Percentiles rank a stretch among this genome's conserved stretches.
These are phyloP conservation scores for Sphaerulina vaccinii DNA, from an alignment of 2,329 filamentous ascomycete genomes.

Conservation along the genomic window DNA sequence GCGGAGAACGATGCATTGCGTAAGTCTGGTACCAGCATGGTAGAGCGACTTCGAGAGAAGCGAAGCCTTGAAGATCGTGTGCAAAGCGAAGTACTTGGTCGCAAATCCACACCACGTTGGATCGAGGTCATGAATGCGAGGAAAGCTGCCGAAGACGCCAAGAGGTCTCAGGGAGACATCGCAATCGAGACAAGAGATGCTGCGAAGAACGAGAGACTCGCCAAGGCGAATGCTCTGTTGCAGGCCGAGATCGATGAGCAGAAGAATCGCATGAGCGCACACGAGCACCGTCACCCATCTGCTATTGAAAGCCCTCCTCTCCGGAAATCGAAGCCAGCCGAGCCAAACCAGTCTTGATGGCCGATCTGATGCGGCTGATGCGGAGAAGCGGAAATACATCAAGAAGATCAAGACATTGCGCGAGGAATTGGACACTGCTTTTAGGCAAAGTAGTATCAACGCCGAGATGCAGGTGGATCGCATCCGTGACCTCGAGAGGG, in stretches of 20 bases:
- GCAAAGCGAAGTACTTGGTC: conserved; percentile 9
- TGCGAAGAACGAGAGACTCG: conserved; percentile 23
- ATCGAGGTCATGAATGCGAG: conserved; percentile 31
- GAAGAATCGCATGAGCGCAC: conserved; percentile 28
- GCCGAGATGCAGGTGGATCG: conserved; percentile 23
- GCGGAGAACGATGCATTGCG: conserved; percentile 9
- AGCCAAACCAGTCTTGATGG: conserved; percentile 14
- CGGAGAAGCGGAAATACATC: conserved; percentile 21
- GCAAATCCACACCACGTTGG: conserved; percentile 25
- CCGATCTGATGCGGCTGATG: conserved; percentile 6
- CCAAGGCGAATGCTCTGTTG: conserved; percentile 29
- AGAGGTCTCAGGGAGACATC: conserved; percentile 19
- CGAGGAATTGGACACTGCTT: conserved; percentile 23
- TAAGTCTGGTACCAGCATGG: conserved; percentile 5
- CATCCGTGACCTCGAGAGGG: conserved; percentile 23
- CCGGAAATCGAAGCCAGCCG: conserved; percentile 24
- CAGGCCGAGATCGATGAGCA: conserved; percentile 33
- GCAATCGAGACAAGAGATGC: conserved; percentile 18
- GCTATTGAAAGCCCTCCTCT: conserved; percentile 13
- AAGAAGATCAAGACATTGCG: conserved; percentile 24
- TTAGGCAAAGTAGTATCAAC: conserved; percentile 25
- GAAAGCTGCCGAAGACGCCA: conserved; percentile 22
- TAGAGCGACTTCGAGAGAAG: conserved; percentile 3
- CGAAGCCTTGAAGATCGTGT: conserved; percentile 11
- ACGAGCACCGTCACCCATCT: conserved; percentile 24